A percentile compares a stretch with the other conserved stretches of the same genome.
phyloP scores from a whole-genome alignment of 306 rosid species.

The Quillaja saponaria region DNA sequence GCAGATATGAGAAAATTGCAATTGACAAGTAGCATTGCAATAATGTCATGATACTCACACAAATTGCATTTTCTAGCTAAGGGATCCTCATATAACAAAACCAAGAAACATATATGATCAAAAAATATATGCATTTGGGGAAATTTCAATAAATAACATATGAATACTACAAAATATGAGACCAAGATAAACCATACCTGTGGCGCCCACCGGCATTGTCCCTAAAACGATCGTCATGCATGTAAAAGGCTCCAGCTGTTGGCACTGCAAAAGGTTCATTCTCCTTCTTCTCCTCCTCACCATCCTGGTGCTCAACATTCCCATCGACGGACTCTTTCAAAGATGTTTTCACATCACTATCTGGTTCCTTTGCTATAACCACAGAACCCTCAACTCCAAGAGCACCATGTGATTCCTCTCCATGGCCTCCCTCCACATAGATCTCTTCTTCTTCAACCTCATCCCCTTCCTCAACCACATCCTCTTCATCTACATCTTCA shows the following conservation, averaged over 20 bases:
- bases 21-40: too few species aligned
- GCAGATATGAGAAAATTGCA: too few species aligned
- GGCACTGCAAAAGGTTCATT: slow-evolving; percentile 94
- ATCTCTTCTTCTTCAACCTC: slow-evolving; percentile 33
- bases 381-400: slow-evolving; percentile 35
- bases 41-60: too few species aligned
- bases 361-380: slow-evolving; percentile 40
- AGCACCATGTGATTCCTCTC: slow-evolving; percentile 33
- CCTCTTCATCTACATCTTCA: slow-evolving; percentile 47
- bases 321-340: slow-evolving; percentile 48
- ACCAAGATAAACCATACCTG: slow-evolving; percentile 50
- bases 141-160: neutral
- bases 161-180: slow-evolving; percentile 6
- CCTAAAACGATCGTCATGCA: slow-evolving; percentile 94
- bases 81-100: too few species aligned
- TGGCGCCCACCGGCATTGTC: slow-evolving; percentile 74
- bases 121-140: too few species aligned
- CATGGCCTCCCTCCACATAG: slow-evolving; percentile 40
- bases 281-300: slow-evolving; percentile 80
- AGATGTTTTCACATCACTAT: slow-evolving; percentile 37
- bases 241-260: slow-evolving; percentile 95
- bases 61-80: too few species aligned
- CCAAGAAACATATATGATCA: too few species aligned
- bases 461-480: slow-evolving; percentile 24
- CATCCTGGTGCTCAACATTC: slow-evolving; percentile 38